Conservation (phyloP, 1,284 basidiomycete genomes). For the Cystobasidiaceae sp. region DNA sequence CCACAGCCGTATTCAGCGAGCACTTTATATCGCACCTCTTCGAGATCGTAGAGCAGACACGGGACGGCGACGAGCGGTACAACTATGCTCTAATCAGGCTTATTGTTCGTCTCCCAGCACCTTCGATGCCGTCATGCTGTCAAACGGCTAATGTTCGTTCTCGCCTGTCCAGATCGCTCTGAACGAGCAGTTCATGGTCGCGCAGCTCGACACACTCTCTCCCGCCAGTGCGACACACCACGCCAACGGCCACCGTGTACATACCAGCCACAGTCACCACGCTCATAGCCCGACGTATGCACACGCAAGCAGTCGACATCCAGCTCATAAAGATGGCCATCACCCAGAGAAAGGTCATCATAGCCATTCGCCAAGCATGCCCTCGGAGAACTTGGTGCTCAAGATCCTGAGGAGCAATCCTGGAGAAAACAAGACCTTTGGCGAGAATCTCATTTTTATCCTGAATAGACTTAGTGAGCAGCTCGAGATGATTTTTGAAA, state of each 20-base stretch:
- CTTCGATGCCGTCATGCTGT: background rate
- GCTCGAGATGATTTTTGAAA: background rate
- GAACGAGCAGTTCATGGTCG: constrained; percentile 99
- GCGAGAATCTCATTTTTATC: constrained; percentile 98
- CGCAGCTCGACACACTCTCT: constrained; percentile 44
- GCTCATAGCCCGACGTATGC: constrained; percentile 9
- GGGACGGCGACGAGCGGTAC: constrained; percentile 82
- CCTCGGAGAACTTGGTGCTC: constrained; percentile 69
- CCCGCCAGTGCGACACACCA: constrained; percentile 28
- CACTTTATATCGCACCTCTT: constrained; percentile 84
- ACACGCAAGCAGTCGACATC: background rate
- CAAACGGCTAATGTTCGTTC: constrained; percentile 23
- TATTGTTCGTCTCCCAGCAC: constrained; percentile 57
- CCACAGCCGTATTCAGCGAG: constrained; percentile 68
- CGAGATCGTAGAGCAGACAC: constrained; percentile 86
- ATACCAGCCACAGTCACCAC: constrained; percentile 28
- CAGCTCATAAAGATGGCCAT: constrained; percentile 42
- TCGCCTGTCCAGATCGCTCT: constrained; percentile 63
- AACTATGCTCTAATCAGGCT: constrained; percentile 92
- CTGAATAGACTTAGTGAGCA: constrained; percentile 82
- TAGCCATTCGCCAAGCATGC: too few relatives aligned
- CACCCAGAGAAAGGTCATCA: constrained; percentile 25
- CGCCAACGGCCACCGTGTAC: background rate
- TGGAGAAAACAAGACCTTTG: constrained; percentile 85
- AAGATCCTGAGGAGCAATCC: constrained; percentile 74